A percentile compares a stretch with the other conserved stretches of the same genome.
Conservation (phyloP, 305 asterid genomes). For the Solanum hybrid region DNA sequence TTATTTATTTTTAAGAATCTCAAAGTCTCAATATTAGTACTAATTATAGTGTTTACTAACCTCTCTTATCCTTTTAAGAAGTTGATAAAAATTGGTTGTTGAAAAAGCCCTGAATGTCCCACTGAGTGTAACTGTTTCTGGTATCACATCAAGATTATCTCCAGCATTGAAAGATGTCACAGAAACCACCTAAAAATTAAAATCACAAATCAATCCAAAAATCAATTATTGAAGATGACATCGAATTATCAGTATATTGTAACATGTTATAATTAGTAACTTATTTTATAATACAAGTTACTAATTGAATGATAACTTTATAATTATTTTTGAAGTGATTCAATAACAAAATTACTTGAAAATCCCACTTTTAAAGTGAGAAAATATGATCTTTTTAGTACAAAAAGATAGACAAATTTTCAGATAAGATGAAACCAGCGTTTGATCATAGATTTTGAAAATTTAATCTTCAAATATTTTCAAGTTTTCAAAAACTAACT, state of each 20-base stretch:
- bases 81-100: constrained; percentile 44
- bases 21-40: neutral
- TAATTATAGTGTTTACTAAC: constrained; percentile 19
- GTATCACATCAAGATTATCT: constrained; percentile 31
- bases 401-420: neutral
- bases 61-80: constrained; percentile 71
- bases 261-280: neutral
- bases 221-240: neutral
- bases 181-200: constrained; percentile 57
- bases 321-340: neutral
- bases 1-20: neutral
- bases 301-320: neutral
- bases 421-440: neutral
- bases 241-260: neutral
- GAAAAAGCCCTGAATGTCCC: constrained; percentile 92
- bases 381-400: neutral
- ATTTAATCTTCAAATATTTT: neutral
- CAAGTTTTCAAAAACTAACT: neutral
- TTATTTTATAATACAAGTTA: neutral
- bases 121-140: constrained; percentile 44
- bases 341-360: neutral
- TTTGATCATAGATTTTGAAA: neutral
- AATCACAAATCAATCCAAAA: neutral
- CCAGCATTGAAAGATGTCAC: constrained; percentile 65
- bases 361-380: neutral